Evolutionary conservation across 495 filamentous ascomycete species (phyloP), one percentile per base, ranked within the genome.

Genomic region (Aspergillus olivimuriae): DNA sequence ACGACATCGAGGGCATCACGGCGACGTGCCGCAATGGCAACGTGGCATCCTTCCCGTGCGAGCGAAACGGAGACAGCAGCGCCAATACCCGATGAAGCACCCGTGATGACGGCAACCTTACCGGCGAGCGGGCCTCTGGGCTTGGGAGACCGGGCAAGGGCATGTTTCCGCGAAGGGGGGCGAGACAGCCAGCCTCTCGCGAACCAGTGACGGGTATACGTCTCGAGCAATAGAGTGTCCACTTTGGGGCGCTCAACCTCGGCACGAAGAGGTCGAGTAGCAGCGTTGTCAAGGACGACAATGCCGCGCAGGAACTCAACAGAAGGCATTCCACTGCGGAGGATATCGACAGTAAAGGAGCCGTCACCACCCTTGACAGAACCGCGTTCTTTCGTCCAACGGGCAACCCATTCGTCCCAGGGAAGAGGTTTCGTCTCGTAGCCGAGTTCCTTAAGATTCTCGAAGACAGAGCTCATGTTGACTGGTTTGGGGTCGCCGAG

Each of bases 131-230:
- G 59, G 0, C 78, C 78, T 44, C 65, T 69, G 16, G 50, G 51
- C 34, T 62, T 61, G 0, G 53, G 44, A 1, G 62, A 50, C 14
- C 63, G 60, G 20, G 62, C 65, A 11, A 63, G 44, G 23, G 62
- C 53, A 20, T 66, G 41, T 17, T 64, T 62, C 3, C 64, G 65
- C 8, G 63, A 62, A 1, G 80, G 81, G 24, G 77, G 65, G 11
- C 62, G 59, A 9, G 75, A 65, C 7, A 86, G 62, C 82, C 82
- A 86, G 20, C 81, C 82, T 54, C 82, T 62, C 18, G 80, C 80
- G 50, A 76, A 86, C 74, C 82, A 86, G 53, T 84, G 80, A 5
- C 81, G 77, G 20, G 78, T 69, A 51, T 86, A 86, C 0, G 75
- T 84, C 56, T 80, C 76, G 0, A 84, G 69, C 26, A 86, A 53